Evolutionary conservation across 2,329 filamentous ascomycete genomes (phyloP).

Genomic region (Diaporthe caulivora): DNA sequence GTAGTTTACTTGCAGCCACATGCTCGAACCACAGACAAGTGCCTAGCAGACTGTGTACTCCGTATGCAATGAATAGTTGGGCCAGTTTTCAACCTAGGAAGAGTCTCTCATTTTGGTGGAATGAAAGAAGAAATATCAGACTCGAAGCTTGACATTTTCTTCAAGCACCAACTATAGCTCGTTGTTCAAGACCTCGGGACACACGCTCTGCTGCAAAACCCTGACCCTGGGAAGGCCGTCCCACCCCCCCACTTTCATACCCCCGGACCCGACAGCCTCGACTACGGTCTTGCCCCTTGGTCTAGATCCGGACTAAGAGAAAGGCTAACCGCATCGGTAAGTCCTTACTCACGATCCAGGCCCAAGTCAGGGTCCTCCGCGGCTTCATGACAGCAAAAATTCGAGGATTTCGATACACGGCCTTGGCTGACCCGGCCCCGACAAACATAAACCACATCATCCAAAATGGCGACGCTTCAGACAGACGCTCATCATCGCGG

Average conservation of each 20-base stretch:
- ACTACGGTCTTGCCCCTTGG: neutral
- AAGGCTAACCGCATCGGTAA: conserved; percentile 4
- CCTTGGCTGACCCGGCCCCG: neutral
- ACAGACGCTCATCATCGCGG: neutral
- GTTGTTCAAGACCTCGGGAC: too few species aligned
- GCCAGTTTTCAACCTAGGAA: too few species aligned
- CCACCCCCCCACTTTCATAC: too few species aligned
- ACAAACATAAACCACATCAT: neutral
- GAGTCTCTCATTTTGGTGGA: too few species aligned
- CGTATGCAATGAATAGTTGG: too few species aligned
- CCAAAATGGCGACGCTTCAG: conserved; percentile 15
- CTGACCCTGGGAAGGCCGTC: too few species aligned
- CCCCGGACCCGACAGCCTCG: neutral
- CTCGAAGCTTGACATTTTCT: neutral
- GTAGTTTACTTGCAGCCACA: neutral
- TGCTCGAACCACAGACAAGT: too few species aligned
- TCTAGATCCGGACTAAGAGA: neutral
- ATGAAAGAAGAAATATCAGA: too few species aligned
- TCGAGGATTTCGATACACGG: conserved; percentile 16
- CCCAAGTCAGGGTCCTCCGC: conserved; percentile 13
- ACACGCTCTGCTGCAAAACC: neutral
- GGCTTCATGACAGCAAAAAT: conserved; percentile 16
- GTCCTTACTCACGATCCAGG: conserved; percentile 27
- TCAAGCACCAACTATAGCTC: too few species aligned
- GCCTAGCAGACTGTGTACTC: too few species aligned